Percentiles rank a stretch among this genome's conserved stretches.
Conservation (phyloP, 768 basidiomycete species). For the Trametes maxima region DNA sequence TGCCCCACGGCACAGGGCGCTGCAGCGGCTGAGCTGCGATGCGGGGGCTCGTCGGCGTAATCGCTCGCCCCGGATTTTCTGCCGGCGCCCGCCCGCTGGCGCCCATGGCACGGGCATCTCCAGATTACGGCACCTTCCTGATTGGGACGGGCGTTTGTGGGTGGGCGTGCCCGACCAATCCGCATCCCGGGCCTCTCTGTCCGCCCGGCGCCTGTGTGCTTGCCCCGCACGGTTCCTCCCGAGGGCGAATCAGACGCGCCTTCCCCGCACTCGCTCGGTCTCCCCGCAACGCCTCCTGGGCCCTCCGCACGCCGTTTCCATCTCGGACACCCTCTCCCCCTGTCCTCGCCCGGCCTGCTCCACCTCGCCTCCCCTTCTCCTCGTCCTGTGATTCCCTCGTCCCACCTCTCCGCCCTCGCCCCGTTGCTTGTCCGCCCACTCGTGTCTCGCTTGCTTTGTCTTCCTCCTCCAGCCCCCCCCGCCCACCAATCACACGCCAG, state of each 20-base stretch:
- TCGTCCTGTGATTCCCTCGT: slow-evolving; percentile 8
- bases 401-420: slow-evolving; percentile 1
- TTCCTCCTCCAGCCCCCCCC: background rate
- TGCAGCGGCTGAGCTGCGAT: background rate
- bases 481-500: background rate
- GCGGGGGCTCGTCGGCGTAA: slow-evolving; percentile 19
- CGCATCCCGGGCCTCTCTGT: slow-evolving; percentile 10
- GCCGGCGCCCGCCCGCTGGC: slow-evolving; percentile 16
- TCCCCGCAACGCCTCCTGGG: slow-evolving; percentile 18
- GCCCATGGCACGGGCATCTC: slow-evolving; percentile 17
- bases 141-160: background rate
- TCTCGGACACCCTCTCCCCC: slow-evolving; percentile 6
- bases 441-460: background rate
- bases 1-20: background rate
- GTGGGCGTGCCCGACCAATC: background rate
- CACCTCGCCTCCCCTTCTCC: background rate
- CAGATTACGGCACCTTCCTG: slow-evolving; percentile 18
- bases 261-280: slow-evolving; percentile 13
- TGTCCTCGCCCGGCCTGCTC: background rate
- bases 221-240: background rate
- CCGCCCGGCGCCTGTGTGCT: slow-evolving; percentile 4
- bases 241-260: slow-evolving; percentile 9
- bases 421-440: background rate
- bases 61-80: slow-evolving; percentile 21
- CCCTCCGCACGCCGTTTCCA: background rate